Evolutionary conservation across 306 rosid genomes (phyloP), one percentile per base, ranked within the genome.

Genomic region (Crataegus laevigata): DNA sequence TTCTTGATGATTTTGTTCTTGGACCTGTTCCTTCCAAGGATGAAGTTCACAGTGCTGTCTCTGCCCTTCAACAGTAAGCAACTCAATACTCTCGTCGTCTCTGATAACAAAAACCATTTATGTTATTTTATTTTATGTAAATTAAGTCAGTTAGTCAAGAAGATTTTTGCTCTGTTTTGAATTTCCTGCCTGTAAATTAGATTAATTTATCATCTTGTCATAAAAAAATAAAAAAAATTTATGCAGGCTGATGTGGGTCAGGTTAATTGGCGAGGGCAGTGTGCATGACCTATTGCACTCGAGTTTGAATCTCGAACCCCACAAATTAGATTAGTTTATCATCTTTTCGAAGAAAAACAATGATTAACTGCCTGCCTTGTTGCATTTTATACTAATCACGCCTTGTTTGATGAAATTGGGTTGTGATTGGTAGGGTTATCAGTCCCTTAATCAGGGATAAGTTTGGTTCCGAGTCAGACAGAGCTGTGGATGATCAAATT

Each of bases 21-120:
- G 87, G 85, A 12, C 66, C 87, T 64, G 88, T 77, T 80, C 91
- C 91, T 66, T 82, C 91, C 51, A 51, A 63, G 54, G 83, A 79
- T 24, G 91, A 87, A 75, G 91, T 87, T 74, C 88, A 80, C 51
- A 50, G 30, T 70, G 83, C 88, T 54, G 82, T 87, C 66, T 82
- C 88, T 75, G 78, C 88, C 42, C 79, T 87, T 70, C 87, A 82
- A 78, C 85, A 68, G 91, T 87, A 66, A 65, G 76, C 68, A 63
- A 36, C 42, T 36, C 45, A 17, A n/a, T 64, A 15, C 15, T 1
- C 47, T 40, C 8, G n/a, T 34, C 30, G 3, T 21, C 55, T 14
- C 75, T 15, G 21, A 15, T 47, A 15, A 47, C 17, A 14, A 15
- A 47, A 47, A 47, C 52, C 52, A 19, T 1, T 14, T 47, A 1